Conservation (phyloP, 2,329 filamentous ascomycete species). For the Neonectria faginata region DNA sequence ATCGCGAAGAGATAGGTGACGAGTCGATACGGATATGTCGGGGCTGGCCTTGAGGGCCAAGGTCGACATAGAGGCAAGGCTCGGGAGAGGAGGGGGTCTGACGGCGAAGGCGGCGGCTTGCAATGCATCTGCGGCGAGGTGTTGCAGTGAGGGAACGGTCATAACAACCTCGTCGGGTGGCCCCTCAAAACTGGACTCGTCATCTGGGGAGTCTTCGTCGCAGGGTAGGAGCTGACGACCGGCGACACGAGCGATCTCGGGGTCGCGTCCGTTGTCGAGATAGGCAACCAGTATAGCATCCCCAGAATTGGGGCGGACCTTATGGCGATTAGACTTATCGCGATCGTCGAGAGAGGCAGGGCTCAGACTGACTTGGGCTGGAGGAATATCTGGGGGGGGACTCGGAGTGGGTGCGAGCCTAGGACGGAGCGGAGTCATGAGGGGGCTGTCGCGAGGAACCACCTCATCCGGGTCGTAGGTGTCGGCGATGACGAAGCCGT, state of each 20-base stretch:
- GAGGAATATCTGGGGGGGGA: conserved; percentile 53
- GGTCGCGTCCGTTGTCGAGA: conserved; percentile 72
- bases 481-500: conserved; percentile 46
- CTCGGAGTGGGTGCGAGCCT: conserved; percentile 49
- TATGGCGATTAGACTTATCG: conserved; percentile 64
- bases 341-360: conserved; percentile 51
- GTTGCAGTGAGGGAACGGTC: conserved; percentile 43
- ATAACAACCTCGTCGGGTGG: conserved; percentile 33
- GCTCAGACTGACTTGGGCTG: conserved; percentile 51
- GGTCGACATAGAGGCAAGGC: conserved; percentile 23
- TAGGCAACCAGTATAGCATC: conserved; percentile 75
- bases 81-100: conserved; percentile 28
- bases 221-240: conserved; percentile 64
- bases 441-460: conserved; percentile 55
- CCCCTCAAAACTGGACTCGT: conserved; percentile 35
- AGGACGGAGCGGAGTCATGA: conserved; percentile 51
- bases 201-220: conserved; percentile 50
- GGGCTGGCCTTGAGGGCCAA: conserved; percentile 37
- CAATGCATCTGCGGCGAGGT: conserved; percentile 50
- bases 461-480: conserved; percentile 60
- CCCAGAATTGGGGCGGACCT: conserved; percentile 67
- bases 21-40: conserved; percentile 48
- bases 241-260: conserved; percentile 72
- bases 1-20: conserved; percentile 51
- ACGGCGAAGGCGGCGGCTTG: conserved; percentile 40